A percentile compares a stretch with the other conserved stretches of the same genome.
Conservation (phyloP, 257 asterid genomes). For the Thymus quinquecostatus region DNA sequence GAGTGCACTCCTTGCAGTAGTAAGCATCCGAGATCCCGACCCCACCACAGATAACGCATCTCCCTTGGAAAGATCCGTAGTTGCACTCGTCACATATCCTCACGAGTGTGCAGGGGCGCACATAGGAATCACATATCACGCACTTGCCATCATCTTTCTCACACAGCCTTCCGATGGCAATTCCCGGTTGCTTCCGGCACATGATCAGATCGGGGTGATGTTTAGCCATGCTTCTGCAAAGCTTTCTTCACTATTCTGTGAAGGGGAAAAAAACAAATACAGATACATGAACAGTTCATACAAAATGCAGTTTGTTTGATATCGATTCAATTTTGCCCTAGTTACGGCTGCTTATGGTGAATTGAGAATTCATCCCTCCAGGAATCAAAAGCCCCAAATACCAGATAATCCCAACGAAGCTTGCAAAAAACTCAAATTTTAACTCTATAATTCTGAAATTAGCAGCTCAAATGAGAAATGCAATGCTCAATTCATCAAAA, state of each 20-base stretch:
- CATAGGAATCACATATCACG: slow-evolving; percentile 86
- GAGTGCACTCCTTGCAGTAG: slow-evolving; percentile 96
- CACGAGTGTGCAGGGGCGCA: slow-evolving; percentile 91
- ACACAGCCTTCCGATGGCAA: slow-evolving; percentile 90
- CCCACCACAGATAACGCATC: slow-evolving; percentile 90
- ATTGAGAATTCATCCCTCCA: not conserved
- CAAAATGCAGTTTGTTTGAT: not conserved
- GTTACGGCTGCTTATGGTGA: not conserved
- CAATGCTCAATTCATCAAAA: too few relatives aligned
- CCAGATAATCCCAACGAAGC: slow-evolving; percentile 4
- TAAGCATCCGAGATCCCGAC: slow-evolving; percentile 93
- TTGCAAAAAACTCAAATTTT: too few relatives aligned
- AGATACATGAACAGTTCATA: not conserved
- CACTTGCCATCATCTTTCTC: slow-evolving; percentile 93
- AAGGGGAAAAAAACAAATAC: not conserved
- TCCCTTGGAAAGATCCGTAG: slow-evolving; percentile 89
- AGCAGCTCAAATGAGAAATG: too few relatives aligned
- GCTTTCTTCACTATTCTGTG: slow-evolving; percentile 31
- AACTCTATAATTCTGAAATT: too few relatives aligned
- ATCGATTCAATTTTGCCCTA: too few relatives aligned
- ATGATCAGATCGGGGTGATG: slow-evolving; percentile 91
- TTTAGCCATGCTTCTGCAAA: slow-evolving; percentile 66
- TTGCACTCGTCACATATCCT: slow-evolving; percentile 90
- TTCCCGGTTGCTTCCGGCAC: slow-evolving; percentile 96
- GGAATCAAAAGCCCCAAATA: not conserved